phyloP scores from a whole-genome alignment of 106 monocot species.

The Acanthochlamys bracteata region DNA sequence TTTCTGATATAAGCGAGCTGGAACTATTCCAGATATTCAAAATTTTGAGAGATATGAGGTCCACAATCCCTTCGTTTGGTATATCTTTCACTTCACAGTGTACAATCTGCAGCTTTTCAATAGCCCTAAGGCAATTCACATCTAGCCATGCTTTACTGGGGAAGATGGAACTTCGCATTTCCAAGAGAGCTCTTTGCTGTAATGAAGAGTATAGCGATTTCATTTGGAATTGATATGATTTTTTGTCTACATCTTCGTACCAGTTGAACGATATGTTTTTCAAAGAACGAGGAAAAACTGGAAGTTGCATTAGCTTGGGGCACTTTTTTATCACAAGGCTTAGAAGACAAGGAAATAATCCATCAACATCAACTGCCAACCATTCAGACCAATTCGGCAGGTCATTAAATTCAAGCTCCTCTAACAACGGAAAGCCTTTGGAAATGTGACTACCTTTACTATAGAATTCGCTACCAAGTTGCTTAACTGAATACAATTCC shows the following conservation, averaged over 20 bases:
- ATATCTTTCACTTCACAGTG: neutral
- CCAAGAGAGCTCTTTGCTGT: neutral
- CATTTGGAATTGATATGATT: too few species aligned
- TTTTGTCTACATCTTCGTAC: too few species aligned
- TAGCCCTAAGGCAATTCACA: neutral
- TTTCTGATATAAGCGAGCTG: neutral
- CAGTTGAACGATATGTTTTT: neutral
- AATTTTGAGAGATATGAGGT: neutral
- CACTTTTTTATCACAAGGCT: neutral
- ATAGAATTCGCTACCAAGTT: too few species aligned
- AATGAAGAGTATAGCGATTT: neutral
- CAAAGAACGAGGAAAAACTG: neutral
- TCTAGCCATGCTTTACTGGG: neutral
- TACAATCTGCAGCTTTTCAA: neutral
- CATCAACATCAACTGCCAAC: too few species aligned
- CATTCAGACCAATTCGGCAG: too few species aligned
- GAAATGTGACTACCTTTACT: too few species aligned
- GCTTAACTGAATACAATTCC: too few species aligned
- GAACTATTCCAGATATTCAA: neutral
- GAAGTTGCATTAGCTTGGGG: neutral
- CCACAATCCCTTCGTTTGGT: neutral
- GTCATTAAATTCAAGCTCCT: too few species aligned
- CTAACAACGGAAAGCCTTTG: too few species aligned
- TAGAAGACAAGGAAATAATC: too few species aligned
- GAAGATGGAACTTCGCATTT: neutral